Conservation (phyloP, 306 rosid genomes). For the Oemleria cerasiformis region DNA sequence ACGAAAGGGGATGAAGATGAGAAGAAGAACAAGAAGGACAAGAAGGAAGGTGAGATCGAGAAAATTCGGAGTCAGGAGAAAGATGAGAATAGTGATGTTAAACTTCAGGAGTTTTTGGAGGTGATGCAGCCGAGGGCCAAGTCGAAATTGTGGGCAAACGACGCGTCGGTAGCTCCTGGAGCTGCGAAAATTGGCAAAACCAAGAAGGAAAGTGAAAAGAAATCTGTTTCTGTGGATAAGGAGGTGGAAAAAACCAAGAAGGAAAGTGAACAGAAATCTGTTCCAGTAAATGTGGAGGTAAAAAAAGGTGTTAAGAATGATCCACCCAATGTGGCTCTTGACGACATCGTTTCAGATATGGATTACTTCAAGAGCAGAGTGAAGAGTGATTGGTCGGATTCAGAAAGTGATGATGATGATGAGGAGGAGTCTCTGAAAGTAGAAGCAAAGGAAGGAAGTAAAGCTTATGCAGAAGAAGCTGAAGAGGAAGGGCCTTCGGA, state of each 20-base stretch:
- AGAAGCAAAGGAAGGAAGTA: too few relatives aligned
- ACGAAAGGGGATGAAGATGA: not conserved
- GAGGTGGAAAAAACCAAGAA: slow-evolving; percentile 29
- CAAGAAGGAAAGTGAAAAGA: slow-evolving; percentile 24
- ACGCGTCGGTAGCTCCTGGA: slow-evolving; percentile 32
- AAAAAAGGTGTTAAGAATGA: slow-evolving; percentile 27
- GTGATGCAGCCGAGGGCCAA: slow-evolving; percentile 77
- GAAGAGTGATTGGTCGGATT: slow-evolving; percentile 76
- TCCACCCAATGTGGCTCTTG: slow-evolving; percentile 31
- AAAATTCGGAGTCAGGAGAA: slow-evolving; percentile 19
- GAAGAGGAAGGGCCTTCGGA: too few relatives aligned
- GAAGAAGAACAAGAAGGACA: slow-evolving; percentile 17
- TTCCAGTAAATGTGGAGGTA: slow-evolving; percentile 22
- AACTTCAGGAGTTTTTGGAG: slow-evolving; percentile 76
- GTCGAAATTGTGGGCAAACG: slow-evolving; percentile 87
- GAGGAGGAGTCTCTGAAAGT: slow-evolving; percentile 8
- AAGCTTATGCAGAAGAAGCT: not conserved
- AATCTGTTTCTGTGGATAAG: slow-evolving; percentile 8
- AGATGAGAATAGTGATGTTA: slow-evolving; percentile 41
- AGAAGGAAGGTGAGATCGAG: not conserved
- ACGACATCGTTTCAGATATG: slow-evolving; percentile 56
- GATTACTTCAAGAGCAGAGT: slow-evolving; percentile 87
- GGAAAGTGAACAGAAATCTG: slow-evolving; percentile 22
- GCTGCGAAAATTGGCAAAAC: slow-evolving; percentile 19
- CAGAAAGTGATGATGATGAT: slow-evolving; percentile 46